Conservation (phyloP, 257 asterid genomes). For the Lycium barbarum region DNA sequence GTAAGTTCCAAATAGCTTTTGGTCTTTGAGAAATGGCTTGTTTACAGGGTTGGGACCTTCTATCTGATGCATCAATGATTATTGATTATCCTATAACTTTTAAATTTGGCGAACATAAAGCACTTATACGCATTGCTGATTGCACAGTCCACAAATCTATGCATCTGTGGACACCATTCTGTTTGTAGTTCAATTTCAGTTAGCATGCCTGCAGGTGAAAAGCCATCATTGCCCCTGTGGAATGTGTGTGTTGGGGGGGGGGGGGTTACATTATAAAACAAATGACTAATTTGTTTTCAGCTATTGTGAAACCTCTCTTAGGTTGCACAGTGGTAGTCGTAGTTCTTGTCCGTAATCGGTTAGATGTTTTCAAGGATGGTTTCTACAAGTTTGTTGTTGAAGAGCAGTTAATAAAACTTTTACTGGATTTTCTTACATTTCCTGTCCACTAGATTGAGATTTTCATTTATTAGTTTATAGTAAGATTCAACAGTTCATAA, state of each 20-base stretch:
- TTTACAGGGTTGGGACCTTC: not conserved
- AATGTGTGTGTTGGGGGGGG: not conserved
- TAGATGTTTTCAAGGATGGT: conserved; percentile 15
- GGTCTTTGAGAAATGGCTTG: conserved; percentile 8
- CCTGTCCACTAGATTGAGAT: conserved; percentile 14
- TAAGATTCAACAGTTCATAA: not conserved
- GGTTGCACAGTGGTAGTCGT: not conserved
- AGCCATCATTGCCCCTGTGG: not conserved
- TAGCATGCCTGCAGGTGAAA: not conserved
- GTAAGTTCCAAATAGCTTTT: conserved; percentile 11
- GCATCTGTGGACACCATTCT: not conserved
- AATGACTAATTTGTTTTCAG: not conserved
- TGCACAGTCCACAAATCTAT: not conserved
- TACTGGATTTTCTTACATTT: not conserved
- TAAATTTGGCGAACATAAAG: not conserved
- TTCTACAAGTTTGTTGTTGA: not conserved
- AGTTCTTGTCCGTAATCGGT: not conserved
- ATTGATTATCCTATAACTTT: not conserved
- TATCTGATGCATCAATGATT: not conserved
- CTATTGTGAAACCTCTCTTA: not conserved
- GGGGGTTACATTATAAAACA: not conserved
- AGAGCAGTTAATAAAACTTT: not conserved
- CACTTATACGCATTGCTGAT: not conserved
- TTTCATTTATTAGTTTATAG: not conserved
- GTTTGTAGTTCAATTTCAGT: not conserved